These are phyloP conservation scores for Polymyxa betae DNA, from an alignment of 208 protist species.

Conservation along the genomic window DNA sequence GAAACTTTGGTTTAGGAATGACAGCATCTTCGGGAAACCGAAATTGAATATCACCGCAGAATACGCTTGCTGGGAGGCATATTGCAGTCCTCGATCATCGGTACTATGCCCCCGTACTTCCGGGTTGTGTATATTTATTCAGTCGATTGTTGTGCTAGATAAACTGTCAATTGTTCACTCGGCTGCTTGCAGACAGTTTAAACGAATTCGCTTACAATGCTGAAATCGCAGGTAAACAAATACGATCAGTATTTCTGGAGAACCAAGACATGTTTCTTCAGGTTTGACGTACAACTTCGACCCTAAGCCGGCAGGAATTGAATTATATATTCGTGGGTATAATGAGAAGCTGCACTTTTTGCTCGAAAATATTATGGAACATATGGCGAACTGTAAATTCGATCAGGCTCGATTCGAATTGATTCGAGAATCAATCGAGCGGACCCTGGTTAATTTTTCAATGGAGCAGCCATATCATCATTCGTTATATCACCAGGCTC, in stretches of 20 bases:
- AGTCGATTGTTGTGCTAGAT: conserved; percentile 11
- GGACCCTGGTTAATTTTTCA: not conserved
- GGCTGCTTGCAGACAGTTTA: not conserved
- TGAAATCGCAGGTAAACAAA: conserved; percentile 6
- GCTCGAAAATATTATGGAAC: conserved; percentile 54
- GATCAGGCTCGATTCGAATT: conserved; percentile 22
- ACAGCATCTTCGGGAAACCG: conserved; percentile 52
- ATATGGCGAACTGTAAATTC: not conserved
- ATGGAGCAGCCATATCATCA: conserved; percentile 41
- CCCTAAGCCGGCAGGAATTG: not conserved
- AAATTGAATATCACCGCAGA: conserved; percentile 43
- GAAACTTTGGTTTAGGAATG: conserved; percentile 52
- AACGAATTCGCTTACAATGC: conserved; percentile 56
- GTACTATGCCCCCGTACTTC: too few relatives aligned
- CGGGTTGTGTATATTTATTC: not conserved
- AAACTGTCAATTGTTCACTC: conserved; percentile 10
- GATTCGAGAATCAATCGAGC: conserved; percentile 13
- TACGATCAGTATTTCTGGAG: not conserved
- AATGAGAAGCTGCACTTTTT: conserved; percentile 54
- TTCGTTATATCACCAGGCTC: conserved; percentile 29
- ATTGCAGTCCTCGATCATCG: conserved; percentile 1
- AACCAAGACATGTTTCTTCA: not conserved
- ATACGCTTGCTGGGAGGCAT: not conserved
- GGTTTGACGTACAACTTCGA: conserved; percentile 43
- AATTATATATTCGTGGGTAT: conserved; percentile 52